Conservation (phyloP, 768 basidiomycete genomes). For the Boletus tomentosulus region DNA sequence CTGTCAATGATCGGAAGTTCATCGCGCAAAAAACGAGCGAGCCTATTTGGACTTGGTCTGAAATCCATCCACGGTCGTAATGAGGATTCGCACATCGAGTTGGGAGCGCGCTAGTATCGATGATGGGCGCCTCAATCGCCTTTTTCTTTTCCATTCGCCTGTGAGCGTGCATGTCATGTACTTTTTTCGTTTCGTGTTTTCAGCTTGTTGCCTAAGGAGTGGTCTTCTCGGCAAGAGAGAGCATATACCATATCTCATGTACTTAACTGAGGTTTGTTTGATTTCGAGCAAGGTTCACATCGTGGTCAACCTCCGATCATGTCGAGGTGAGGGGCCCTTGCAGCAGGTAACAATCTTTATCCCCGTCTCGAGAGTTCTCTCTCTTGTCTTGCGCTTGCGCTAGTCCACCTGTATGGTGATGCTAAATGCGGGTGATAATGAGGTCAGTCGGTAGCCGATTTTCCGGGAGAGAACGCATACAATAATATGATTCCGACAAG, state of each 20-base stretch:
- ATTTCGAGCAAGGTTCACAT: background rate
- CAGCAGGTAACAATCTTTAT: background rate
- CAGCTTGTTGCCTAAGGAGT: background rate
- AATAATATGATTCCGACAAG: background rate
- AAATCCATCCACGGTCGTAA: slow-evolving; percentile 2
- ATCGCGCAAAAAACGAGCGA: slow-evolving; percentile 11
- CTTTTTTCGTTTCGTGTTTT: slow-evolving; percentile 14
- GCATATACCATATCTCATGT: background rate
- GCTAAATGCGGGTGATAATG: background rate
- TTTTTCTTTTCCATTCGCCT: background rate
- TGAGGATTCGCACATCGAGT: background rate
- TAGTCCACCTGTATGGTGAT: background rate
- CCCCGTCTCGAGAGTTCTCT: background rate
- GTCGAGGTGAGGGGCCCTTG: background rate
- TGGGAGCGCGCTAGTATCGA: slow-evolving; percentile 1
- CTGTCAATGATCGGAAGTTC: slow-evolving; percentile 22
- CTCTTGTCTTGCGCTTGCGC: too few relatives aligned
- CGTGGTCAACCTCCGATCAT: too few relatives aligned
- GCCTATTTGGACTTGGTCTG: slow-evolving; percentile 21
- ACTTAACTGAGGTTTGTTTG: background rate
- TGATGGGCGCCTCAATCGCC: background rate
- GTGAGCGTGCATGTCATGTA: slow-evolving; percentile 4
- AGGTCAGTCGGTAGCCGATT: background rate
- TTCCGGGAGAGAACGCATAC: background rate
- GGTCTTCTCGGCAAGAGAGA: background rate